Evolutionary conservation across 2,329 filamentous ascomycete species (phyloP), one percentile per base, ranked within the genome.

Genomic region (Cytospora leucostoma): DNA sequence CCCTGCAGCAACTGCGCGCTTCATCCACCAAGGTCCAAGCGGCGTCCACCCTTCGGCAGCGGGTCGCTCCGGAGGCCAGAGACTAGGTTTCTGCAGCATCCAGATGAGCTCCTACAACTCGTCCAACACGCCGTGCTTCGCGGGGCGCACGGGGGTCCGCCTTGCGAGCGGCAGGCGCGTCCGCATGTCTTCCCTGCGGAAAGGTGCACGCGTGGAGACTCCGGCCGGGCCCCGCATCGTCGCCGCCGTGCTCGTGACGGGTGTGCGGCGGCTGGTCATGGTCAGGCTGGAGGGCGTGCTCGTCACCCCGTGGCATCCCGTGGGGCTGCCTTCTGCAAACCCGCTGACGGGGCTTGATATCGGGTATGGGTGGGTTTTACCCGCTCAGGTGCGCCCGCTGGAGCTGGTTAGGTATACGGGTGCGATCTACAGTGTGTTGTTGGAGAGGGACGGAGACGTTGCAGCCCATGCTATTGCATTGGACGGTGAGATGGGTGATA

Each of bases 261-360:
- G 72, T 0, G 78, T 85, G 0, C 61, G 65, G 2, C 63, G 71
- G 49, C 73, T 73, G 40, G 63, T 69, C 1, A 76, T 88, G 69
- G 83, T 80, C 64, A 75, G 75, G 0, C 71, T 87, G 0, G 78
- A 77, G 1, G 69, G 65, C 1, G 64, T 87, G 8, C 70, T 82
- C 7, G 79, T 87, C 34, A 88, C 86, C 32, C 80, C 82, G 0
- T 88, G 84, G 83, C 86, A 88, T 69, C 86, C 86, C 1, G 72
- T 88, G 3, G 77, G 74, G 0, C 55, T 70, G 1, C 51, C 59
- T n/a, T 5, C 33, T 7, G 38, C 21, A n/a, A n/a, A 21, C n/a
- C 13, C 51, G 1, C 13, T 7, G 0, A 19, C 51, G 8, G 51
- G 33, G 19, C 73, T 77, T 21, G 73, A 64, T 10, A 34, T 13